Evolutionary conservation across 2,329 filamentous ascomycete genomes (phyloP).

Genomic region (Rhinocladiella mackenziei): DNA sequence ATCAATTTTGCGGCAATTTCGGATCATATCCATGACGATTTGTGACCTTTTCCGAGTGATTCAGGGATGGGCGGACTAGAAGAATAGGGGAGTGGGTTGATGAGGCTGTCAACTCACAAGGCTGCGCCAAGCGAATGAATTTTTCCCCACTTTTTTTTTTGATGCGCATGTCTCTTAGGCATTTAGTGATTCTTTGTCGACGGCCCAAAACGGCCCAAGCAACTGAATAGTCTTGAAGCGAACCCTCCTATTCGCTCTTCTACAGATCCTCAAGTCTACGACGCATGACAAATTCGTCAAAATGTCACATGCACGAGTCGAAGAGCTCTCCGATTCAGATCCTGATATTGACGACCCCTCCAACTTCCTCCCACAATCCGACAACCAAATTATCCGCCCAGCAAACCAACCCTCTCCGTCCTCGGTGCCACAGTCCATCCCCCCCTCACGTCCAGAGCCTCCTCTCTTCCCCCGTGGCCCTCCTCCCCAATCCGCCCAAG

Average conservation of each 20-base stretch:
- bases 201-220: too few species aligned
- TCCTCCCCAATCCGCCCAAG: slow-evolving; percentile 32
- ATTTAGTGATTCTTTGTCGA: too few species aligned
- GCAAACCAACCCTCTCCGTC: slow-evolving; percentile 32
- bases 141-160: neutral
- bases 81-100: too few species aligned
- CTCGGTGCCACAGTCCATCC: slow-evolving; percentile 25
- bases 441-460: slow-evolving; percentile 35
- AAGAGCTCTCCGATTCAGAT: slow-evolving; percentile 90
- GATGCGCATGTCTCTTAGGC: too few species aligned
- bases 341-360: slow-evolving; percentile 80
- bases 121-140: slow-evolving; percentile 12
- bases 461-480: slow-evolving; percentile 46
- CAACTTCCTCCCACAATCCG: slow-evolving; percentile 51
- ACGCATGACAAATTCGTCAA: too few species aligned
- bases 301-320: slow-evolving; percentile 82
- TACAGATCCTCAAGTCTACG: too few species aligned
- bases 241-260: too few species aligned
- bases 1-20: too few species aligned
- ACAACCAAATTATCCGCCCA: slow-evolving; percentile 39
- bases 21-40: too few species aligned
- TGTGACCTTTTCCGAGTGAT: too few species aligned
- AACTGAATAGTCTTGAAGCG: too few species aligned
- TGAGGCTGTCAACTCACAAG: neutral
- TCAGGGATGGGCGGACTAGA: too few species aligned